Percentiles rank a stretch among this genome's conserved stretches.
Evolutionary conservation across 495 filamentous ascomycete genomes (phyloP).

Genomic region (Venustampulla echinocandica): DNA sequence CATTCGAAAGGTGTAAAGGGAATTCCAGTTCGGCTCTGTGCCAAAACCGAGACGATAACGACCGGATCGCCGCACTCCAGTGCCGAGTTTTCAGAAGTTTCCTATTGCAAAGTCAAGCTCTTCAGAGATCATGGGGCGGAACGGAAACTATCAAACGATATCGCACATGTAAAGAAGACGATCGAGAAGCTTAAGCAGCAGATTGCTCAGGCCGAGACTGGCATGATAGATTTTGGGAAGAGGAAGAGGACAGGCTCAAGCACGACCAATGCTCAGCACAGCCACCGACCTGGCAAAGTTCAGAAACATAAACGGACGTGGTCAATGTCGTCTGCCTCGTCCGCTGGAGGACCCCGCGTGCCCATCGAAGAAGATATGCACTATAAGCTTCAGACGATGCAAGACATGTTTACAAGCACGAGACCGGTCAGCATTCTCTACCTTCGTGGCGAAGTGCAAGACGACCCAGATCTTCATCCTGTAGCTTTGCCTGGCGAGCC

Average conservation of each 20-base stretch:
- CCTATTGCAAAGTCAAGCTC: slow-evolving; percentile 92
- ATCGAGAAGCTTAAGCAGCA: slow-evolving; percentile 94
- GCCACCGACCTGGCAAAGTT: slow-evolving; percentile 61
- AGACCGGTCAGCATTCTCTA: slow-evolving; percentile 76
- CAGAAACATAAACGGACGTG: slow-evolving; percentile 89
- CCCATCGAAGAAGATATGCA: slow-evolving; percentile 84
- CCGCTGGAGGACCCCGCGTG: slow-evolving; percentile 48
- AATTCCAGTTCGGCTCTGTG: slow-evolving; percentile 83
- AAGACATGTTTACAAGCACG: slow-evolving; percentile 95
- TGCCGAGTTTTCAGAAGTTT: slow-evolving; percentile 53
- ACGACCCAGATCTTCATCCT: slow-evolving; percentile 84
- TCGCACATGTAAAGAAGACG: slow-evolving; percentile 85
- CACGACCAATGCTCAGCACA: slow-evolving; percentile 37
- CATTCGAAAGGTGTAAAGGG: slow-evolving; percentile 98
- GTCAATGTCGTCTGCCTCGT: slow-evolving; percentile 88
- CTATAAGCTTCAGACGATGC: slow-evolving; percentile 68
- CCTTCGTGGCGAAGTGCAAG: slow-evolving; percentile 70
- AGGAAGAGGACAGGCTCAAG: slow-evolving; percentile 63
- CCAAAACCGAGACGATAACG: slow-evolving; percentile 66
- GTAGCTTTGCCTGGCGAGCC: slow-evolving; percentile 66
- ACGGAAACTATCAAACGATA: slow-evolving; percentile 86
- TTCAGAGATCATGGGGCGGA: slow-evolving; percentile 96
- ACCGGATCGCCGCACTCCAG: slow-evolving; percentile 36
- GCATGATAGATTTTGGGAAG: slow-evolving; percentile 82
- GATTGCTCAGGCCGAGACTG: slow-evolving; percentile 77